Base-by-base conservation (phyloP, 768 basidiomycete genomes). In the Naganishia onofrii region DNA sequence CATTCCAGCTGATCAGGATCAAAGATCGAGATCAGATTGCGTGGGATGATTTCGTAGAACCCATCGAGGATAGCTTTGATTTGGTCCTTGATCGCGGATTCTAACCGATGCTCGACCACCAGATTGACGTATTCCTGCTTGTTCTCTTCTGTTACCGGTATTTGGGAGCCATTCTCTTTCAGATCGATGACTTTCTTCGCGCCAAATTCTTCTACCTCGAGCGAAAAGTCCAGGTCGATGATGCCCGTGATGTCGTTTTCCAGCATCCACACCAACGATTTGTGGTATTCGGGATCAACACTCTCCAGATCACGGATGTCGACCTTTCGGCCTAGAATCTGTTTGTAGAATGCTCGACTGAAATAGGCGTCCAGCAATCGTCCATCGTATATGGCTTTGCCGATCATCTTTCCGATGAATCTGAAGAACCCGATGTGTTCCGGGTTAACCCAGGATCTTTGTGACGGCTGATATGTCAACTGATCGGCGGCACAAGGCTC, bases 251-350 rank as follows among this genome's bases (percentile, higher is more conserved):
- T 83, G 76, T 96, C 93, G 79, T 99, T 98, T 77, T 98, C 94
- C 72, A 97, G 82, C 81, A 99, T 98, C 96, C 96, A 99, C 77
- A 91, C 91, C 13, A 99, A 84, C 0, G 93, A 95, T 74, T 95
- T 97, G 84, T 97, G 97, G 80, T 98, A 98, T 81, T 95, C 93
- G 0, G 94, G 94, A 82, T 98, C 94, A 51, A 97, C 90, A 88
- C 92, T 95, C 82, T 98, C 94, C 26, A 98, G 90, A 78, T 98
- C 95, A 72, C 88, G 86, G 81, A 97, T 92, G 80, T 98, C 94
- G 69, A 98, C 93, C 9, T 88, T 92, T 78, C 94, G 93, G 53
- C 90, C 92, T 32, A 99, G 85, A 31, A 99, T 84, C 79, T 98
- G 96, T 71, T 95, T 87, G 84, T 99, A 98, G 81, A 98, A 82